These are phyloP conservation scores for Parascedosporium putredinis DNA, from an alignment of 2,329 filamentous ascomycete genomes.

Conservation along the genomic window DNA sequence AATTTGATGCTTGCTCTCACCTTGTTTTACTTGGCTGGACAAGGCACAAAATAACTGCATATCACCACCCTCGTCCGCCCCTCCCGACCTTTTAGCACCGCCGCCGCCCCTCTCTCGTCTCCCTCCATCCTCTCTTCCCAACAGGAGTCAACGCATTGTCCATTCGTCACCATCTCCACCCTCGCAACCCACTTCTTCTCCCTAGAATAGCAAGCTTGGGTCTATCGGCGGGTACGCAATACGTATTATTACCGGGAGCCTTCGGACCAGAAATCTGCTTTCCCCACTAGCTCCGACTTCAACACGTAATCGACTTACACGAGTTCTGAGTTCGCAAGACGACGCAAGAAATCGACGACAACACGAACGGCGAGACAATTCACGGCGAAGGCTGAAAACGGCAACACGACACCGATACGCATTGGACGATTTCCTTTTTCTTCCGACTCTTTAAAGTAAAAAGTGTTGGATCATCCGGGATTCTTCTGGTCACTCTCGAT, in stretches of 20 bases:
- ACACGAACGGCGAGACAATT: background rate
- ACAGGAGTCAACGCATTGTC: constrained; percentile 1
- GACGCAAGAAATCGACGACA: background rate
- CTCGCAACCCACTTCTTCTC: background rate
- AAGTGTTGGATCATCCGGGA: too few species aligned
- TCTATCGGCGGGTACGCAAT: background rate
- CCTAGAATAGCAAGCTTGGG: background rate
- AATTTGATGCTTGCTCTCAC: background rate
- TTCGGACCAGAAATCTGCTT: background rate
- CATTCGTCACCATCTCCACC: constrained; percentile 7
- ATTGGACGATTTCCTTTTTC: too few species aligned
- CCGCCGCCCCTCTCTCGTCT: background rate
- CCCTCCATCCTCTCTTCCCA: background rate
- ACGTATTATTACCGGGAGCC: background rate
- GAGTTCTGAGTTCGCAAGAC: background rate
- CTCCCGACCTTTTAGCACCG: background rate
- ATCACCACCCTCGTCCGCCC: background rate
- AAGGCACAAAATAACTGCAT: constrained; percentile 1
- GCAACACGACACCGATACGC: too few species aligned
- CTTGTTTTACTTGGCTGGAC: background rate
- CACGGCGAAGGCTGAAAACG: background rate
- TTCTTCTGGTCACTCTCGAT: too few species aligned
- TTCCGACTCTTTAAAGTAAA: too few species aligned
- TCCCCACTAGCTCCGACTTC: background rate
- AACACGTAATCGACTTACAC: background rate